Conservation (phyloP, 768 basidiomycete species). For the Tephrocybe sp. region DNA sequence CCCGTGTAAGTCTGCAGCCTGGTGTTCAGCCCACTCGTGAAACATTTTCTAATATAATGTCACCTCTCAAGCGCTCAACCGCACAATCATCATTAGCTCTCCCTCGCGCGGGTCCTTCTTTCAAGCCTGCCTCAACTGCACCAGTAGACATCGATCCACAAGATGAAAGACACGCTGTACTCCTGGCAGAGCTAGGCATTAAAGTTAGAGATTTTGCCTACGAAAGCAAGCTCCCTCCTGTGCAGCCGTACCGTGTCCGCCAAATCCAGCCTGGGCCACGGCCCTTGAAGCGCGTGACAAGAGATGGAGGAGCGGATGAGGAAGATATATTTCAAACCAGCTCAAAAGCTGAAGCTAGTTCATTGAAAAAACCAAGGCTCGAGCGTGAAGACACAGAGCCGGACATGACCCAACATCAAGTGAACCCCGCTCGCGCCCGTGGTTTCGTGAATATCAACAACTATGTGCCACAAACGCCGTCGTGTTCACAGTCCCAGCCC, state of each 20-base stretch:
- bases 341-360: slow-evolving; percentile 3
- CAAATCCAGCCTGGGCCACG: slow-evolving; percentile 47
- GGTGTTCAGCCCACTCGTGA: slow-evolving; percentile 29
- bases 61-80: slow-evolving; percentile 18
- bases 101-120: slow-evolving; percentile 7
- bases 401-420: slow-evolving; percentile 17
- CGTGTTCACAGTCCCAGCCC: slow-evolving; percentile 5
- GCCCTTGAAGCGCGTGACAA: slow-evolving; percentile 28
- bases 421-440: slow-evolving; percentile 18
- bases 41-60: slow-evolving; percentile 26
- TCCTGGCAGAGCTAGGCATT: slow-evolving; percentile 34
- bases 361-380: slow-evolving; percentile 25
- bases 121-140: slow-evolving; percentile 19
- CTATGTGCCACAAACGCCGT: slow-evolving; percentile 11
- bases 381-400: slow-evolving; percentile 36
- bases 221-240: slow-evolving; percentile 64
- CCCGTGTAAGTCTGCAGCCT: slow-evolving; percentile 37
- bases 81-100: slow-evolving; percentile 7
- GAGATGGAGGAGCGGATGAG: slow-evolving; percentile 25
- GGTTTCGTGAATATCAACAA: slow-evolving; percentile 27
- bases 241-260: slow-evolving; percentile 49
- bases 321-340: slow-evolving; percentile 14
- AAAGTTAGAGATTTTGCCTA: slow-evolving; percentile 67
- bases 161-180: slow-evolving; percentile 16
- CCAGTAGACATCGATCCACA: slow-evolving; percentile 25